A percentile compares a stretch with the other conserved stretches of the same genome.
phyloP scores from a whole-genome alignment of 257 asterid genomes.

The Cynanchum wilfordii region DNA sequence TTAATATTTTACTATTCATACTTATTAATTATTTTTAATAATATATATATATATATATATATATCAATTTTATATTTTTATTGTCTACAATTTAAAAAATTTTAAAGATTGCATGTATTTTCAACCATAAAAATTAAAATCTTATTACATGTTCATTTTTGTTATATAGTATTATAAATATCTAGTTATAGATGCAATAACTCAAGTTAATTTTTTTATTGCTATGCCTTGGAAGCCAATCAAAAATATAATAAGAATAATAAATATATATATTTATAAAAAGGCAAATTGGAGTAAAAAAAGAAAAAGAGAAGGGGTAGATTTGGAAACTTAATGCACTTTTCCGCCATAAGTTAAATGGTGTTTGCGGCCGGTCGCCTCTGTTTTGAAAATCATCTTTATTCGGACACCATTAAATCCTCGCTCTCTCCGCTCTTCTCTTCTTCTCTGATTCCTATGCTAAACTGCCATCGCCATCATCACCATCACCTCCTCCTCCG shows the following conservation, averaged over 20 bases:
- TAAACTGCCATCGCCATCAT: neutral
- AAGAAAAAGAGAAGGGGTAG: neutral
- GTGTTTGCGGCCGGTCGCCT: conserved; percentile 14
- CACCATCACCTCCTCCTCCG: neutral
- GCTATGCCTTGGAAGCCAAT: conserved; percentile 4
- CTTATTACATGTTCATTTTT: no score
- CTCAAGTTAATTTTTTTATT: neutral
- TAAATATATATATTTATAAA: neutral
- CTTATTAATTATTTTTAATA: no score
- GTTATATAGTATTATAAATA: no score
- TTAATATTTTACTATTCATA: no score
- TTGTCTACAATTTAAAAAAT: no score
- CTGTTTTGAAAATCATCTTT: conserved; percentile 16
- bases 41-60: no score
- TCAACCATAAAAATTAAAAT: no score
- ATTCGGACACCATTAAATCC: conserved; percentile 18
- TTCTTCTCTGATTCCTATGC: neutral
- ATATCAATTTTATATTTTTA: no score
- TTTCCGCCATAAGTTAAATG: neutral
- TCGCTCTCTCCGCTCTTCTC: conserved; percentile 33
- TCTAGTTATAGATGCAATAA: neutral
- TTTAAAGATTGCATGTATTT: no score
- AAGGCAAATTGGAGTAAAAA: neutral
- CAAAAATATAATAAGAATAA: neutral
- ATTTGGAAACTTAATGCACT: neutral